A percentile compares a stretch with the other conserved stretches of the same genome.
phyloP scores from a whole-genome alignment of 2,329 filamentous ascomycete genomes.

The Aureobasidium sp. region DNA sequence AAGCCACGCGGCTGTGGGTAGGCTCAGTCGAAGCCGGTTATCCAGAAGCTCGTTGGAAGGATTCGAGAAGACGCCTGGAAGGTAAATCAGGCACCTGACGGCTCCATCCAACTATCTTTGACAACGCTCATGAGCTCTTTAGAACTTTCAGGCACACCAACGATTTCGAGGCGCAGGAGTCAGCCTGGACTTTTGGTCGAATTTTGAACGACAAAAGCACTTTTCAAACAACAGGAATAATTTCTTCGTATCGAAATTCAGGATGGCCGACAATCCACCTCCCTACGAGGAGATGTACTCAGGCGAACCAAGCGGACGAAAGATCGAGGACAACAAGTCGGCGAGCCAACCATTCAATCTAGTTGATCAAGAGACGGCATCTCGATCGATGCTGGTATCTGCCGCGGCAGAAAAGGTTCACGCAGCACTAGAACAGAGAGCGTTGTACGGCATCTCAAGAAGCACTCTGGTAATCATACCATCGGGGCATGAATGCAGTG shows the following conservation, averaged over 20 bases:
- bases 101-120: background rate
- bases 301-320: background rate
- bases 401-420: slow-evolving; percentile 17
- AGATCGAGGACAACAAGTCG: slow-evolving; percentile 2
- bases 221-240: background rate
- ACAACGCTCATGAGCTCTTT: background rate
- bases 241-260: background rate
- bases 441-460: slow-evolving; percentile 21
- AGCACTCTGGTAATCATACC: slow-evolving; percentile 24
- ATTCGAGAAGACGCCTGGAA: slow-evolving; percentile 1
- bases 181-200: background rate
- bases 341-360: slow-evolving; percentile 21
- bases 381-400: slow-evolving; percentile 26
- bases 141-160: background rate
- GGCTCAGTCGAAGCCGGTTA: background rate
- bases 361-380: slow-evolving; percentile 22
- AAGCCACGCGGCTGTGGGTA: slow-evolving; percentile 7
- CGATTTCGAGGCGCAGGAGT: background rate
- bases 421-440: slow-evolving; percentile 15
- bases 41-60: background rate
- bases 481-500: slow-evolving; percentile 23
- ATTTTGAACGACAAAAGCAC: background rate
- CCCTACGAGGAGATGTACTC: slow-evolving; percentile 23
- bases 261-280: slow-evolving; percentile 17
- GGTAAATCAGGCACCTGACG: slow-evolving; percentile 6